Evolutionary conservation across 331 rosid species (phyloP).

Genomic region (Stylosanthes scabra): DNA sequence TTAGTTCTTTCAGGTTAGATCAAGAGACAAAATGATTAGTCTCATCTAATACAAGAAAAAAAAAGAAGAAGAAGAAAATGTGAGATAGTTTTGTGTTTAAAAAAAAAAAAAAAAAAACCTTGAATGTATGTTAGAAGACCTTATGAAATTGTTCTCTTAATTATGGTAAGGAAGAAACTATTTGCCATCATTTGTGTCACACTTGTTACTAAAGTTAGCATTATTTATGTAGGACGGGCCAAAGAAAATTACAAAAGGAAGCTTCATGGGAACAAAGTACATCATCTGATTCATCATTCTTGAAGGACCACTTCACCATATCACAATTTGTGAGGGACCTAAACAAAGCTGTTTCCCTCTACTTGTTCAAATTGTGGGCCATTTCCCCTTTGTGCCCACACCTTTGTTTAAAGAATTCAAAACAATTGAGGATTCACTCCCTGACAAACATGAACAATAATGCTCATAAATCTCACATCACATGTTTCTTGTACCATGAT

Average conservation of each 20-base stretch:
- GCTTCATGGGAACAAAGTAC: background rate
- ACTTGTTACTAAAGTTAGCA: background rate
- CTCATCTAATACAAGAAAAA: no score
- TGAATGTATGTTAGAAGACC: no score
- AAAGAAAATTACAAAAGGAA: no score
- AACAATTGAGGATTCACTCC: background rate
- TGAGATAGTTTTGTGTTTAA: no score
- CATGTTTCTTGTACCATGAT: background rate
- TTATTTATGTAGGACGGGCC: no score
- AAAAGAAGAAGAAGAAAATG: no score
- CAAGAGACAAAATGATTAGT: no score
- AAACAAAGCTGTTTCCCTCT: background rate
- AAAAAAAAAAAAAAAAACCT: no score
- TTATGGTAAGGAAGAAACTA: no score
- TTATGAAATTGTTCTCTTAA: no score
- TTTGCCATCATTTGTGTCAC: no score
- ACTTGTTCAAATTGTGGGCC: conserved; percentile 19
- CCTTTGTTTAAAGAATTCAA: background rate
- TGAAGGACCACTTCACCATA: conserved; percentile 7
- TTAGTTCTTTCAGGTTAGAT: no score
- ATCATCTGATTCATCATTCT: background rate
- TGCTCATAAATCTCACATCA: background rate
- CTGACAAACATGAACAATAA: conserved; percentile 8
- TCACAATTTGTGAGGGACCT: background rate
- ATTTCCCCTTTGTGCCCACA: conserved; percentile 1